Conservation (phyloP, 371 early-diverging fungal genomes). For the Batrachochytrium dendrobatidis region DNA sequence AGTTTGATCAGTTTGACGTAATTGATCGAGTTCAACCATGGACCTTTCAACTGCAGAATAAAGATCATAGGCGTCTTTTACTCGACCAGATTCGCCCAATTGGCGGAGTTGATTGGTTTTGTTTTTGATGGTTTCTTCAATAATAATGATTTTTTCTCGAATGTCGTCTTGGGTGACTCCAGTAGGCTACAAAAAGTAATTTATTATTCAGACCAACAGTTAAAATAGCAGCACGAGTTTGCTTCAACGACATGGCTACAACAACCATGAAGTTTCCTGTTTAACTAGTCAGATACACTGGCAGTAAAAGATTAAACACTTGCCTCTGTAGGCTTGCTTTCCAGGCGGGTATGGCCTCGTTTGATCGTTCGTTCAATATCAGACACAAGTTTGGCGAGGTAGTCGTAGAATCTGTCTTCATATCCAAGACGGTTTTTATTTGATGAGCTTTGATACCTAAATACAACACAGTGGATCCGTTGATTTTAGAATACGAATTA, state of each 20-base stretch:
- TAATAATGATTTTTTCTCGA: slow-evolving; percentile 68
- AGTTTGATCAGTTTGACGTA: not conserved
- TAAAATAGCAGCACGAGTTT: slow-evolving; percentile 4
- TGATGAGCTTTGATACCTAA: slow-evolving; percentile 54
- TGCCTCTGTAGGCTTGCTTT: too few species aligned
- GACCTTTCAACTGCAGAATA: not conserved
- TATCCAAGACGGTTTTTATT: slow-evolving; percentile 65
- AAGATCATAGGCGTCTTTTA: slow-evolving; percentile 59
- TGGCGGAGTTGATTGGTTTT: slow-evolving; percentile 61
- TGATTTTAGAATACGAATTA: not conserved
- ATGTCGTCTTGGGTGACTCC: slow-evolving; percentile 58
- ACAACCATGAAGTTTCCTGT: too few species aligned
- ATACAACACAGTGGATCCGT: not conserved
- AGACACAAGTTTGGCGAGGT: slow-evolving; percentile 58
- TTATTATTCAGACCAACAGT: not conserved
- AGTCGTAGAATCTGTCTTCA: slow-evolving; percentile 68
- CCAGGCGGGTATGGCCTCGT: slow-evolving; percentile 65
- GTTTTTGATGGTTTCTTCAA: slow-evolving; percentile 78
- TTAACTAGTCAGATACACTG: too few species aligned
- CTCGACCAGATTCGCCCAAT: slow-evolving; percentile 71
- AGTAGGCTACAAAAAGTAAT: slow-evolving; percentile 1
- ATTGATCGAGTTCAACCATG: not conserved
- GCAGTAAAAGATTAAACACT: too few species aligned
- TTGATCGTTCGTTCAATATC: slow-evolving; percentile 72
- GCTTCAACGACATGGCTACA: slow-evolving; percentile 43